Conservation (phyloP, 441 rosid genomes). For the Adansonia rubrostipa region DNA sequence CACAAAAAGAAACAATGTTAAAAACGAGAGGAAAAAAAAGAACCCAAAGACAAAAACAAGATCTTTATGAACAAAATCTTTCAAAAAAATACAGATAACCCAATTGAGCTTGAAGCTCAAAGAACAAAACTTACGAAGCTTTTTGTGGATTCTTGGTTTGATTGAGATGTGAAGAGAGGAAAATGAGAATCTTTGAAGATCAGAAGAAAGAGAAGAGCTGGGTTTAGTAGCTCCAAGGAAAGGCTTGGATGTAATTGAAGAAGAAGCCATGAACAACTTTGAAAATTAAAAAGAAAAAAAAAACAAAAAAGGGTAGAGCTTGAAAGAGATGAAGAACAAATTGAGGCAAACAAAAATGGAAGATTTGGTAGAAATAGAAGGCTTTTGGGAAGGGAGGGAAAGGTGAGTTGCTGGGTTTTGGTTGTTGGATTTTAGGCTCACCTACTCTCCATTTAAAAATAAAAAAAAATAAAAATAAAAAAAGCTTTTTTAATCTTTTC, state of each 20-base stretch:
- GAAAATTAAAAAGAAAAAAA: not conserved
- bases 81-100: not conserved
- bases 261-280: slow-evolving; percentile 53
- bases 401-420: slow-evolving; percentile 33
- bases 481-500: too few species aligned
- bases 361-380: slow-evolving; percentile 11
- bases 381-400: slow-evolving; percentile 27
- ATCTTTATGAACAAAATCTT: not conserved
- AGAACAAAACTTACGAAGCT: slow-evolving; percentile 60
- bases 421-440: slow-evolving; percentile 11
- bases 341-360: not conserved
- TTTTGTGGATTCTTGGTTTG: slow-evolving; percentile 51
- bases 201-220: slow-evolving; percentile 41
- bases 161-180: slow-evolving; percentile 56
- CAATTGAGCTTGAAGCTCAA: not conserved
- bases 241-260: slow-evolving; percentile 47
- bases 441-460: slow-evolving; percentile 14
- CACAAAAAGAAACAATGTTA: not conserved
- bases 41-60: not conserved
- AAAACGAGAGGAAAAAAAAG: not conserved
- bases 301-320: slow-evolving; percentile 10
- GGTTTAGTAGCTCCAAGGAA: slow-evolving; percentile 56
- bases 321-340: slow-evolving; percentile 16
- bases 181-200: slow-evolving; percentile 53
- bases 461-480: too few species aligned